Evolutionary conservation across 345 rosid genomes (phyloP).

Genomic region (Populus tremula): DNA sequence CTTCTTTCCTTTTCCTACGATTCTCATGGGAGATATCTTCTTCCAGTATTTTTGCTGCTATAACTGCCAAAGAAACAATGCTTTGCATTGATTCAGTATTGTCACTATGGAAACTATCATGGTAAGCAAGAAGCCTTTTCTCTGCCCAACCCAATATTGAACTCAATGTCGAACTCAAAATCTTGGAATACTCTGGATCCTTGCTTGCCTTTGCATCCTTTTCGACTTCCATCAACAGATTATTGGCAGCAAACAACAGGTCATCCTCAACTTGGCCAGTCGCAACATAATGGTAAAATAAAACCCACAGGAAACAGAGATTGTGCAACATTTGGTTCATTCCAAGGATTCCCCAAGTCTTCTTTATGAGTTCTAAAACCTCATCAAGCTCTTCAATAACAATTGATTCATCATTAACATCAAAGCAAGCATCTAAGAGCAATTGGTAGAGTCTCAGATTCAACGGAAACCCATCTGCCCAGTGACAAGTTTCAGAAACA

Average conservation of each 20-base stretch:
- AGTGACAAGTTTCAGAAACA: conserved; percentile 65
- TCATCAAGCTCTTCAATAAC: conserved; percentile 90
- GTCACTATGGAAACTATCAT: conserved; percentile 69
- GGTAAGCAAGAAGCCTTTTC: conserved; percentile 85
- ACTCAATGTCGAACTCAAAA: conserved; percentile 72
- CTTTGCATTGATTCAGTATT: conserved; percentile 76
- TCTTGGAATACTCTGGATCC: conserved; percentile 77
- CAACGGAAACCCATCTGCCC: conserved; percentile 95
- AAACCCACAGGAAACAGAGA: conserved; percentile 85
- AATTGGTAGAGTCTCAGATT: conserved; percentile 82
- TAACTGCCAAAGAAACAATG: conserved; percentile 76
- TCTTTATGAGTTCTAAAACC: conserved; percentile 87
- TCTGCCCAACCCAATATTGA: conserved; percentile 94
- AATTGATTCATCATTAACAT: conserved; percentile 60
- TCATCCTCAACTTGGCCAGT: conserved; percentile 80
- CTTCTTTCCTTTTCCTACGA: conserved; percentile 60
- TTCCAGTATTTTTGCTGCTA: conserved; percentile 78
- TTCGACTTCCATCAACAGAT: conserved; percentile 78
- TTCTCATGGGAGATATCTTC: conserved; percentile 93
- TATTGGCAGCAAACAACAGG: conserved; percentile 68
- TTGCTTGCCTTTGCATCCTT: conserved; percentile 85
- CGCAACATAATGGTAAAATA: conserved; percentile 72
- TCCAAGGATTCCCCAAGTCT: conserved; percentile 90
- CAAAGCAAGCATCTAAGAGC: conserved; percentile 85
- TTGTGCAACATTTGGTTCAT: conserved; percentile 82